A percentile compares a stretch with the other conserved stretches of the same genome.
These are phyloP conservation scores for Aureobasidium sp. DNA, from an alignment of 2,329 filamentous ascomycete genomes.

Conservation along the genomic window DNA sequence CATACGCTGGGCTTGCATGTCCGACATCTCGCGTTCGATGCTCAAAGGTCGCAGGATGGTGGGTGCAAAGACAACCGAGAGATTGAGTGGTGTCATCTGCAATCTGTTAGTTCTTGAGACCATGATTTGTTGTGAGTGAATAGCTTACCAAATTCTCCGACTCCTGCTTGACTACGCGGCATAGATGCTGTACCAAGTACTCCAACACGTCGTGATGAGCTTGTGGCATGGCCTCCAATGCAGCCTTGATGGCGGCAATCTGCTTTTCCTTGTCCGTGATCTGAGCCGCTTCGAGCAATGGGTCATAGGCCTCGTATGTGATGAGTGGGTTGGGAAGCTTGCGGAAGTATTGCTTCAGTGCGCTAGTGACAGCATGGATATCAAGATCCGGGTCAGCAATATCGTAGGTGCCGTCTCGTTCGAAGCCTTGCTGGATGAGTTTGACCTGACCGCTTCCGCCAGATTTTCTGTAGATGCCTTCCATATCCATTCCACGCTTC, in stretches of 20 bases:
- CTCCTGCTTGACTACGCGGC: slow-evolving; percentile 74
- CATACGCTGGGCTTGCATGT: slow-evolving; percentile 88
- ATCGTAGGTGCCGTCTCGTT: slow-evolving; percentile 71
- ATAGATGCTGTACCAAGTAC: slow-evolving; percentile 89
- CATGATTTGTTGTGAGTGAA: background rate
- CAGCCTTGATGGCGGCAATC: slow-evolving; percentile 62
- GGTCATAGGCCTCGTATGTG: slow-evolving; percentile 88
- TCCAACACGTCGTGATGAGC: slow-evolving; percentile 85
- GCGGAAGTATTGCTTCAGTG: slow-evolving; percentile 95
- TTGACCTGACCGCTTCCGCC: slow-evolving; percentile 89
- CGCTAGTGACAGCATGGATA: slow-evolving; percentile 92
- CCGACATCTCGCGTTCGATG: slow-evolving; percentile 89
- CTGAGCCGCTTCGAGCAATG: slow-evolving; percentile 64
- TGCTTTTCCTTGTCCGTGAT: slow-evolving; percentile 60
- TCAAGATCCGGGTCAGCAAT: slow-evolving; percentile 91
- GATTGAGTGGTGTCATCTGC: slow-evolving; percentile 90
- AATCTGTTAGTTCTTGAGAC: slow-evolving; percentile 21
- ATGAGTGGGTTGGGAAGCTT: slow-evolving; percentile 84
- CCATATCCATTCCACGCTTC: slow-evolving; percentile 89
- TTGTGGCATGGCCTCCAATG: slow-evolving; percentile 70
- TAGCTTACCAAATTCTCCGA: slow-evolving; percentile 69
- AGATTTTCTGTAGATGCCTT: slow-evolving; percentile 97
- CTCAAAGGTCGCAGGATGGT: slow-evolving; percentile 92
- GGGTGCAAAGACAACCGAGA: slow-evolving; percentile 94
- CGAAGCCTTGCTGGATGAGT: slow-evolving; percentile 83